Evolutionary conservation across 192 early-diverging fungal species (phyloP).

Genomic region (Linnemannia zychae): DNA sequence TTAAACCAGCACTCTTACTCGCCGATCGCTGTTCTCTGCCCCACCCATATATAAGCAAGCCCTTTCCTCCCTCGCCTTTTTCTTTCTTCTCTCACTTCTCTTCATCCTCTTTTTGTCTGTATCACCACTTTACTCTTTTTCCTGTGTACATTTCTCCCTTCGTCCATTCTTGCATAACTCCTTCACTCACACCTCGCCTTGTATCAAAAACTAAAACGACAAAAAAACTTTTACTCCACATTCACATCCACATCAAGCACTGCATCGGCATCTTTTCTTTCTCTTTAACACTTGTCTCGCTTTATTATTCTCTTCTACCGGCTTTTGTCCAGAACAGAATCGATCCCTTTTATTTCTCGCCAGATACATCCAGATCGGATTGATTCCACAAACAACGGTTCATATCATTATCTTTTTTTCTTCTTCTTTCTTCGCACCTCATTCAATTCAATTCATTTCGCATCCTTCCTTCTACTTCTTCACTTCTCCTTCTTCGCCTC

Average conservation of each 20-base stretch:
- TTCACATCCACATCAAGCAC: background rate
- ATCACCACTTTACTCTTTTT: background rate
- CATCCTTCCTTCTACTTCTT: background rate
- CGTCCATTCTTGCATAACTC: background rate
- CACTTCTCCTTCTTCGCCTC: background rate
- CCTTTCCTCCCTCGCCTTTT: background rate
- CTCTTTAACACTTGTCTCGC: background rate
- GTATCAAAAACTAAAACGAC: background rate
- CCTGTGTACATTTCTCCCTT: background rate
- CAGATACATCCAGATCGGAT: background rate
- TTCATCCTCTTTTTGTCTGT: background rate
- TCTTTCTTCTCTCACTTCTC: background rate
- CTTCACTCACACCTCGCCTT: too few relatives aligned
- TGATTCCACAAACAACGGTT: slow-evolving; percentile 46
- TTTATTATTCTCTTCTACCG: background rate
- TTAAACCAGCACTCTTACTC: too few relatives aligned
- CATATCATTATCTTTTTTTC: slow-evolving; percentile 40
- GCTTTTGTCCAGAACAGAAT: slow-evolving; percentile 18
- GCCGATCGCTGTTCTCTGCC: background rate
- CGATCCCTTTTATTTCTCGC: slow-evolving; percentile 3
- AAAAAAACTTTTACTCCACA: background rate
- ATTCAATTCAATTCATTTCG: too few relatives aligned
- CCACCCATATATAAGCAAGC: background rate
- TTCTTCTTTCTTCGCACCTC: slow-evolving; percentile 7
- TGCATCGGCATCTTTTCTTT: background rate